A percentile compares a stretch with the other conserved stretches of the same genome.
Evolutionary conservation across 148 eudicot genomes (phyloP).

Genomic region (Silene latifolia): DNA sequence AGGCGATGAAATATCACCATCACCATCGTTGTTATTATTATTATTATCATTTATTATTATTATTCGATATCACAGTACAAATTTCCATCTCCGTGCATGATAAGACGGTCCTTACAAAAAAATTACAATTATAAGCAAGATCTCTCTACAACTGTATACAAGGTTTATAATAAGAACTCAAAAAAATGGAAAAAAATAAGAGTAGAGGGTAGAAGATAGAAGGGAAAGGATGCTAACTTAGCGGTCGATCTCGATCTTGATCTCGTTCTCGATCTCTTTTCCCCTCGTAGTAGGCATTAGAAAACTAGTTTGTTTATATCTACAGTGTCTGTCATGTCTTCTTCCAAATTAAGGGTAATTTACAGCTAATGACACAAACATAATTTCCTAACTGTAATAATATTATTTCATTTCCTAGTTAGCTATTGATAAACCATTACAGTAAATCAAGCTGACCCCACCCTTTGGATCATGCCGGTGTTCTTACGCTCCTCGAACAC

Average conservation of each 20-base stretch:
- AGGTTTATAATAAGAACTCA: constrained; percentile 4
- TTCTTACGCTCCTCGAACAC: constrained; percentile 62
- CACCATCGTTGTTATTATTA: not conserved
- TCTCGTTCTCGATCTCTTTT: constrained; percentile 22
- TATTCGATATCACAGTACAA: constrained; percentile 6
- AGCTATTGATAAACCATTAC: not conserved
- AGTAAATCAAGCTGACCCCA: constrained; percentile 56
- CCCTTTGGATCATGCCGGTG: constrained; percentile 47
- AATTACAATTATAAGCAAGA: constrained; percentile 13
- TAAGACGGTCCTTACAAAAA: constrained; percentile 7
- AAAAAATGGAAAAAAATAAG: not conserved
- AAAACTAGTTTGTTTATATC: constrained; percentile 24
- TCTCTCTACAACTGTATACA: constrained; percentile 23
- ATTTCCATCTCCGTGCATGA: constrained; percentile 11
- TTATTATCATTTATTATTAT: not conserved
- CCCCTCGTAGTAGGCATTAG: constrained; percentile 20
- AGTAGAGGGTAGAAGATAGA: constrained; percentile 17
- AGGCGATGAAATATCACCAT: not conserved
- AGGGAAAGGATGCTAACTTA: constrained; percentile 31
- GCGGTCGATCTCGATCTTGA: constrained; percentile 15
- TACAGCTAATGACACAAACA: constrained; percentile 29
- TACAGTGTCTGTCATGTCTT: constrained; percentile 21
- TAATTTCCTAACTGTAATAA: constrained; percentile 6
- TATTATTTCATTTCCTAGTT: constrained; percentile 6
- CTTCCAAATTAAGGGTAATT: constrained; percentile 1